Evolutionary conservation across 2,329 filamentous ascomycete genomes (phyloP), one percentile per base, ranked within the genome.

Genomic region (Sphaceloma murrayae): DNA sequence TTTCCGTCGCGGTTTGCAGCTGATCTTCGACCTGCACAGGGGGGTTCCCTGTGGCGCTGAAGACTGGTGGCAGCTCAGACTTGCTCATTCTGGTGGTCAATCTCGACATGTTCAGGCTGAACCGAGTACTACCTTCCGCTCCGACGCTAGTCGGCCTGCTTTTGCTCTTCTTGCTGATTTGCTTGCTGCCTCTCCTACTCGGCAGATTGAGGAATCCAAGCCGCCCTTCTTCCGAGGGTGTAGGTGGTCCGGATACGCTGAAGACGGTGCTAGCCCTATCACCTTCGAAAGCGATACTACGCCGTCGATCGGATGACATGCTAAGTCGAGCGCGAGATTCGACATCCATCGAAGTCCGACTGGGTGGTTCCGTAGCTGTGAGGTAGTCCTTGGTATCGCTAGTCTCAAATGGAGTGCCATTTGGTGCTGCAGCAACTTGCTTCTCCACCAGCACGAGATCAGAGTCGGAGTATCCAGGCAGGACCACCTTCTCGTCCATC

Each of bases 1-100:
- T 43, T 18, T 32, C 40, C 27, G 2, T 7, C 18, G 21, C 16
- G 16, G 40, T 29, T 2, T 32, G 27, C 27, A 30, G 13, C 26
- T 34, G 40, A 7, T 43, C 30, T 2, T 29, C 29, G 11, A 34
- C 17, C 6, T 43, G 27, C 38, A 67, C 57, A 49, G 62, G 64
- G 39, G 55, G 54, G 17, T 53, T 57, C 17, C 58, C 63, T 60
- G 27, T 26, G 11, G 36, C 21, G n/a, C 22, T 27, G 21, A 18
- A 13, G 5, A 34, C 29, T 14, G 42, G 30, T 4, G 42, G 42
- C 13, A 45, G n/a, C 3, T 45, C 42, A 18, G 30, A 14, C 47
- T 64, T 66, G 42, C 64, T 66, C 52, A 61, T 64, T 26, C 63
- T 58, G 27, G 62, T 61, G 9, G 62, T 61, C 22, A 66, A 53